Percentiles rank a stretch among this genome's conserved stretches.
phyloP scores from a whole-genome alignment of 2,329 filamentous ascomycete genomes.

The Aspergillus pseudoglaucus region DNA sequence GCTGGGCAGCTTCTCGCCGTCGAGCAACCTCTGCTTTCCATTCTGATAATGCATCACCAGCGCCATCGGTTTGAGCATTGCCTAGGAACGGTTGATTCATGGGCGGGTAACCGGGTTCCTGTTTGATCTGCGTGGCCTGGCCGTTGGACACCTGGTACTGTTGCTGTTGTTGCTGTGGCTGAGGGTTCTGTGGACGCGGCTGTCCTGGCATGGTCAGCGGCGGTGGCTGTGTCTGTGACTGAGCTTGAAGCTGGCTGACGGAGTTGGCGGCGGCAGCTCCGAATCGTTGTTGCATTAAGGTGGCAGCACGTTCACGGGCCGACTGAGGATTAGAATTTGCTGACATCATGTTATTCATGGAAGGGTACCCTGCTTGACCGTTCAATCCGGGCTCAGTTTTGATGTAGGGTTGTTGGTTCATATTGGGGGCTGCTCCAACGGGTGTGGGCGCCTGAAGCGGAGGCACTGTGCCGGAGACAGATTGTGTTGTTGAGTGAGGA shows the following conservation, averaged over 20 bases:
- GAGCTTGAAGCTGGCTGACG: slow-evolving; percentile 39
- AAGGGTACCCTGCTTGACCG: slow-evolving; percentile 23
- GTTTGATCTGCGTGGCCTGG: slow-evolving; percentile 39
- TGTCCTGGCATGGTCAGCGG: slow-evolving; percentile 31
- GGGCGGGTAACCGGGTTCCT: slow-evolving; percentile 30
- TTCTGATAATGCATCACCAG: slow-evolving; percentile 53
- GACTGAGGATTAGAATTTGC: slow-evolving; percentile 37
- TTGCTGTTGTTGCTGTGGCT: not conserved
- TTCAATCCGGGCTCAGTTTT: slow-evolving; percentile 49
- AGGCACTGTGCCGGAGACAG: slow-evolving; percentile 22
- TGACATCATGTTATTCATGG: slow-evolving; percentile 30
- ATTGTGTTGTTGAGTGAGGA: slow-evolving; percentile 29
- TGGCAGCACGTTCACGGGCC: slow-evolving; percentile 50
- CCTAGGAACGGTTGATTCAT: slow-evolving; percentile 36
- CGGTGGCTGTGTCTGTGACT: slow-evolving; percentile 21
- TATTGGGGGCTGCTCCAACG: slow-evolving; percentile 13
- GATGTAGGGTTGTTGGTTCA: slow-evolving; percentile 35
- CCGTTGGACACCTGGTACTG: slow-evolving; percentile 27
- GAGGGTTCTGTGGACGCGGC: slow-evolving; percentile 21
- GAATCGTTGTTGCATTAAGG: slow-evolving; percentile 45
- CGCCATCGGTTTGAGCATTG: slow-evolving; percentile 68
- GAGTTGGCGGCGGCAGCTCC: slow-evolving; percentile 38
- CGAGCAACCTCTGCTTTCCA: slow-evolving; percentile 43
- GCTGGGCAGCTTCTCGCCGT: slow-evolving; percentile 34
- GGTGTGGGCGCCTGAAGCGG: slow-evolving; percentile 17